Conservation (phyloP, 192 early-diverging fungal species). For the Rhizophagus sp. region DNA sequence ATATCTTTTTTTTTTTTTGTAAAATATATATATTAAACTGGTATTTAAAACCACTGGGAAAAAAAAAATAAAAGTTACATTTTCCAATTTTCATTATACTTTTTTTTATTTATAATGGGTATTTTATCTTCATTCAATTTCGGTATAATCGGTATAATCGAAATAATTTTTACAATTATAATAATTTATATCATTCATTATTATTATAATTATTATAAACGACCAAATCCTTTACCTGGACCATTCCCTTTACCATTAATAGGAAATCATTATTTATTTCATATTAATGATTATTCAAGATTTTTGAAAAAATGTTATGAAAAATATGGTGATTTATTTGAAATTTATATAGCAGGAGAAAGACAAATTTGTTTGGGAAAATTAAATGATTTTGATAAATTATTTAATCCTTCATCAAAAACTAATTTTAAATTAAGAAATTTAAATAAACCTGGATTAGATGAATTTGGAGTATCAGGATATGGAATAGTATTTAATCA, state of each 20-base stretch:
- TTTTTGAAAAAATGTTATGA: background rate
- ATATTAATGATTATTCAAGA: background rate
- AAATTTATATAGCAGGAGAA: background rate
- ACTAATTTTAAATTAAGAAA: background rate
- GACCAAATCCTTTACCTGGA: conserved; percentile 7
- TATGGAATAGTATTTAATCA: background rate
- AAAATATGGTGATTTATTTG: conserved; percentile 31
- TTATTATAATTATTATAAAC: conserved; percentile 18
- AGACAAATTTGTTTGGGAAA: background rate
- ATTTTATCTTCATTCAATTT: too few species aligned
- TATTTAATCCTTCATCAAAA: background rate
- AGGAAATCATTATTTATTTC: conserved; percentile 1
- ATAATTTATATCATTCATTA: background rate
- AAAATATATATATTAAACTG: too few species aligned
- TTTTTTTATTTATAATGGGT: too few species aligned
- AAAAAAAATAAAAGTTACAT: too few species aligned
- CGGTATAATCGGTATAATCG: too few species aligned
- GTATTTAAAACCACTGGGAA: too few species aligned
- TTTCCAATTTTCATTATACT: too few species aligned
- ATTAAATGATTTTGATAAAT: background rate
- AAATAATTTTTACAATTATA: too few species aligned
- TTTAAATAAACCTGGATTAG: background rate
- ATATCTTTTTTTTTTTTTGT: too few species aligned
- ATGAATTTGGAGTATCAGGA: background rate
- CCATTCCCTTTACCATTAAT: conserved; percentile 17